Conservation (phyloP, 2,329 filamentous ascomycete species). For the Aspergillus pseudoterreus region DNA sequence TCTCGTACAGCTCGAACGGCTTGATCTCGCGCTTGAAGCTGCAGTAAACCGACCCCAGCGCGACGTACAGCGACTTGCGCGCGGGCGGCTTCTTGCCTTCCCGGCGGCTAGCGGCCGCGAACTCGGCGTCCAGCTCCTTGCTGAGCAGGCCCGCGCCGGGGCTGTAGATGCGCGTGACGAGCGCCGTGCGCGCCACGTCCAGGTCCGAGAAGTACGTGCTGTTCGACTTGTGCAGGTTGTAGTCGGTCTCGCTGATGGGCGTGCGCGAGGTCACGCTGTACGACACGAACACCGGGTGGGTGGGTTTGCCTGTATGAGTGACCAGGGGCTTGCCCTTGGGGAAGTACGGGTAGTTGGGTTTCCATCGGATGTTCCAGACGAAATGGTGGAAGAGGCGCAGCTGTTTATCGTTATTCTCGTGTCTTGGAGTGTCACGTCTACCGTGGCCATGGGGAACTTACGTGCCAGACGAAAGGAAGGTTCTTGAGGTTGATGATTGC, state of each 20-base stretch:
- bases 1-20: constrained; percentile 66
- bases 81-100: constrained; percentile 49
- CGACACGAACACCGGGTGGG: constrained; percentile 69
- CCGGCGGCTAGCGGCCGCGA: constrained; percentile 49
- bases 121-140: constrained; percentile 52
- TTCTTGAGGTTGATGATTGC: constrained; percentile 36
- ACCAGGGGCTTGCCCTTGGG: constrained; percentile 27
- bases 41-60: constrained; percentile 70
- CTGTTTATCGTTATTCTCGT: constrained; percentile 31
- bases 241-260: constrained; percentile 75
- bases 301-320: constrained; percentile 31
- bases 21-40: constrained; percentile 71
- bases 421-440: too few species aligned
- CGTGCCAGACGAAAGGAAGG: constrained; percentile 39
- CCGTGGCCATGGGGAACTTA: constrained; percentile 20
- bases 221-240: constrained; percentile 80
- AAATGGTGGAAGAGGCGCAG: constrained; percentile 58
- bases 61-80: constrained; percentile 54
- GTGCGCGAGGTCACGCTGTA: constrained; percentile 64
- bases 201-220: constrained; percentile 84
- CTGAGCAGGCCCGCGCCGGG: constrained; percentile 54
- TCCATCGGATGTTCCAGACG: constrained; percentile 52
- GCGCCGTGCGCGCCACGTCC: constrained; percentile 76
- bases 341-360: constrained; percentile 47
- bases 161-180: constrained; percentile 66